phyloP scores from a whole-genome alignment of 768 basidiomycete genomes.

The Sarcodon aspratus region DNA sequence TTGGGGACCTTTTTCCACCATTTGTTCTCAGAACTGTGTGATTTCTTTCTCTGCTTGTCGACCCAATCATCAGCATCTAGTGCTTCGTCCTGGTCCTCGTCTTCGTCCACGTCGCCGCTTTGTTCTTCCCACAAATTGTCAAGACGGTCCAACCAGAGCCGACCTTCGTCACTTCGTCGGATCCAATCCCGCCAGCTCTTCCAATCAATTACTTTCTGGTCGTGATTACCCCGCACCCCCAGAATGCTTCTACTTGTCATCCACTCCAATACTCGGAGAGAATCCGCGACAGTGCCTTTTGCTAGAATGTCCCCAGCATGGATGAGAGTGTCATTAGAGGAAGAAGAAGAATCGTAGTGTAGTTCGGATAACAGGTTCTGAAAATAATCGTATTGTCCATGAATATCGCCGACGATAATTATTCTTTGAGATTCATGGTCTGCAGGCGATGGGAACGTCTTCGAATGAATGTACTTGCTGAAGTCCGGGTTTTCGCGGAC shows the following conservation, averaged over 20 bases:
- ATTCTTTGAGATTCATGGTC: conserved; percentile 43
- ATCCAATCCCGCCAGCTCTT: conserved; percentile 81
- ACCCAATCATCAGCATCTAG: conserved; percentile 30
- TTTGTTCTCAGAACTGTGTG: conserved; percentile 12
- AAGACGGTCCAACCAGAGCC: conserved; percentile 29
- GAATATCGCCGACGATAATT: conserved; percentile 80
- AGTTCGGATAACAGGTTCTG: conserved; percentile 55
- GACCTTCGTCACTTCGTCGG: conserved; percentile 19
- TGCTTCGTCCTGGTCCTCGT: conserved; percentile 17
- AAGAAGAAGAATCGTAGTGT: conserved; percentile 38
- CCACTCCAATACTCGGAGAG: conserved; percentile 51
- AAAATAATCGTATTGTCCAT: conserved; percentile 66
- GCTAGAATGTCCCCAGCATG: conserved; percentile 78
- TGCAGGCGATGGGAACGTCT: conserved; percentile 26
- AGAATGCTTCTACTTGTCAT: conserved; percentile 48
- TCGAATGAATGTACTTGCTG: conserved; percentile 30
- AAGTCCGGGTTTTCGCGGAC: conserved; percentile 31
- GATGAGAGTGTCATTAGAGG: conserved; percentile 51
- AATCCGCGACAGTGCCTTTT: conserved; percentile 52
- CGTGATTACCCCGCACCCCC: conserved; percentile 91
- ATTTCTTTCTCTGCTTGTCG: conserved; percentile 16
- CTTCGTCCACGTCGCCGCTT: conserved; percentile 3
- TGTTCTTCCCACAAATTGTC: conserved; percentile 28
- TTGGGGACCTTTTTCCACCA: conserved; percentile 20
- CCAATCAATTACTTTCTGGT: conserved; percentile 89